Evolutionary conservation across 2,329 filamentous ascomycete genomes (phyloP), one percentile per base, ranked within the genome.

Genomic region (Penicillium sp.): DNA sequence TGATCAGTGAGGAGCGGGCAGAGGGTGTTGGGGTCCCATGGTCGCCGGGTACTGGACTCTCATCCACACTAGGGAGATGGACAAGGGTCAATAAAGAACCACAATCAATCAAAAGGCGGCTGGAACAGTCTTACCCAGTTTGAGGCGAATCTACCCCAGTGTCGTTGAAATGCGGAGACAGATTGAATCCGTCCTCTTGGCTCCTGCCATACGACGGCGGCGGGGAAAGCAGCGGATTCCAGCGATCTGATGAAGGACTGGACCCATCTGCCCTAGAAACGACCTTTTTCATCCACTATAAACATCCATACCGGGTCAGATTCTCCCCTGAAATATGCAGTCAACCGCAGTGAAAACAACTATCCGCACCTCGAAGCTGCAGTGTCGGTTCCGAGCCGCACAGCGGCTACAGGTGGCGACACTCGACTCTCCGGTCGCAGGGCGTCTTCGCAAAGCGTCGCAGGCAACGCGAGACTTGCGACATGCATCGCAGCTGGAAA

Each of bases 401-500:
- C 64, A 66, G 19, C 64, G 64, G n/a, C 47, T 59, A 33, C 64
- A 66, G 28, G 64, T 58, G 50, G 60, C 49, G 58, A 50, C 22
- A 49, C 22, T 38, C 19, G 49, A 35, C 19, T 42, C 47, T n/a
- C 55, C 49, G 56, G 53, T 30, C 19, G 63, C 58, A 40, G 68
- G 53, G 56, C 64, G 58, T 65, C 66, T 42, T 53, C 57, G 64
- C 53, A 68, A 60, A 33, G 74, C 73, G 58, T 76, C 73, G 57
- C 75, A 76, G 15, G 68, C 68, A 45, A 76, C 73, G 3, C 73
- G 68, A 26, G 73, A 70, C 26, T 66, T 67, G 30, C 75, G 73
- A 53, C 73, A 76, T 19, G 68, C 67, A 64, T 77, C 75, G 54
- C 75, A 77, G 56, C 73, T 76, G 12, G 74, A 76, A 56, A 74